Base-by-base conservation (phyloP, 768 basidiomycete genomes). In the Clitopilus passeckerianus region DNA sequence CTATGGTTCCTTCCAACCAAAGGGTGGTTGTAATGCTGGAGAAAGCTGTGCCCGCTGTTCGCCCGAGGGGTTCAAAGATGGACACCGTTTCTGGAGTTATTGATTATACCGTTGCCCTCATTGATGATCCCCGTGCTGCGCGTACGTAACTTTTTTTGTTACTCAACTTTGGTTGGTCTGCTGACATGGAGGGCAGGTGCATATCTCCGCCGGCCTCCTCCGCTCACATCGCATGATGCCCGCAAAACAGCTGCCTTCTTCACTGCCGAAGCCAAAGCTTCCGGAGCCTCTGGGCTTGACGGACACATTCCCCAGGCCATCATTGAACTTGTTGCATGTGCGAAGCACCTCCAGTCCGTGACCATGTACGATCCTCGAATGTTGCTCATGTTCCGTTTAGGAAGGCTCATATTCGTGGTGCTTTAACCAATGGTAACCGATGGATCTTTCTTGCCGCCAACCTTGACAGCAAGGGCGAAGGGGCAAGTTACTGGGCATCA, bases 331-430 rank as follows among this genome's bases (percentile, higher is more conserved):
- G 23, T 59, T 57, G 59, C 61, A 27, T 60, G 61, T 54, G 61
- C 59, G 41, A 62, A 62, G 46, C 14, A 56, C 46, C 61, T 62
- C 37, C 23, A 53, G 60, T 61, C 15, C n/a, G 56, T 62, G 24
- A 46, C 34, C 30, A 56, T 60, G 33, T 23, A 52, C 52, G 34
- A 54, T 54, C 23, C 27, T 33, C 22, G 33, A 9, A 52, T 57
- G n/a, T 33, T 58, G 50, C 46, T 46, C 22, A 43, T 18, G 24
- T 54, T 57, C 20, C 41, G 44, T 34, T 41, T 37, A 62, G 61
- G 44, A 62, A 62, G 55, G 59, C 61, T 43, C 55, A 60, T 34
- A n/a, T n/a, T n/a, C n/a, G n/a, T 54, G 63, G 63, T 23, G 63
- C 63, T 61, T 56, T 64, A 15, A 61, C 60, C 35, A 64, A 33